A percentile compares a stretch with the other conserved stretches of the same genome.
Evolutionary conservation across 371 early-diverging fungal genomes (phyloP).

Genomic region (Nematocida ironsii): DNA sequence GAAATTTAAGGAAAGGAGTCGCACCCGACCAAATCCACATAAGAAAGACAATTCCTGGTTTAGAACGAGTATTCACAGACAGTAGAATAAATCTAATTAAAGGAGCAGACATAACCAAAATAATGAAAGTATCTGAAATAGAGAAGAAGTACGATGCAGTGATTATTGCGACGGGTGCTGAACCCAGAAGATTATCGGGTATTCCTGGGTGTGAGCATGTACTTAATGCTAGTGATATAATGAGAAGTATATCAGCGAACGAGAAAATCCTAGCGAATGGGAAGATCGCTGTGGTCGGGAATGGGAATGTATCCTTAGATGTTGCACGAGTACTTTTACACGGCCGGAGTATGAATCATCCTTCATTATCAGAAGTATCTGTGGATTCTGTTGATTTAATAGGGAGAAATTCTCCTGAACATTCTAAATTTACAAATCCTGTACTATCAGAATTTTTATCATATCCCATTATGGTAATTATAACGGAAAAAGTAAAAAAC

Average conservation of each 20-base stretch:
- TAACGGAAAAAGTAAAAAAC: conserved; percentile 2
- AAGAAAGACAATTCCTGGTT: conserved; percentile 72
- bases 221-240: not conserved
- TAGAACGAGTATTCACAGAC: conserved; percentile 73
- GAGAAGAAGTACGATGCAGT: conserved; percentile 75
- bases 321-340: conserved; percentile 80
- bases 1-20: conserved; percentile 86
- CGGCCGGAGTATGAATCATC: conserved; percentile 63
- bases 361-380: not conserved
- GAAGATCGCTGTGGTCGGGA: conserved; percentile 75
- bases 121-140: conserved; percentile 72
- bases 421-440: conserved; percentile 27
- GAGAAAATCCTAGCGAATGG: not conserved
- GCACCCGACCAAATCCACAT: conserved; percentile 97
- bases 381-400: conserved; percentile 26
- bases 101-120: conserved; percentile 68
- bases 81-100: conserved; percentile 76
- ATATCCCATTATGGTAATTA: not conserved
- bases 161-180: conserved; percentile 81
- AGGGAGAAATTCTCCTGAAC: conserved; percentile 32
- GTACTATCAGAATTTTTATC: conserved; percentile 40
- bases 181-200: conserved; percentile 73
- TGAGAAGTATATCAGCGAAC: not conserved
- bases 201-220: conserved; percentile 72
- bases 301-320: conserved; percentile 91